Percentiles rank a stretch among this genome's conserved stretches.
These are phyloP conservation scores for Tulasnella calospora DNA, from an alignment of 768 basidiomycete species.

Conservation along the genomic window DNA sequence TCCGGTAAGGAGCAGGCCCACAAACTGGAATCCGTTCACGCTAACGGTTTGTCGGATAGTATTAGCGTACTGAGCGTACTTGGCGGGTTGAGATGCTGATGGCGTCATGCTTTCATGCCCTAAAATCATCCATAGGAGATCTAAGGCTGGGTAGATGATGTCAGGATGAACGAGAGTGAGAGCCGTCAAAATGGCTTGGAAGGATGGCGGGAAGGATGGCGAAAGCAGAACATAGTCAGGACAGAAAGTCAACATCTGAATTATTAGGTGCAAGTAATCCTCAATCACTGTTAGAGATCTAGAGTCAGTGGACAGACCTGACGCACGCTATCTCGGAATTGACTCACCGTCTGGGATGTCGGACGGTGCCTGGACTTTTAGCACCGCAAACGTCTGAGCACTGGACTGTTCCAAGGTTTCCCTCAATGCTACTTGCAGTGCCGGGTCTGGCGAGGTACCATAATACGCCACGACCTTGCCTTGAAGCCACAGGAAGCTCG, in stretches of 20 bases:
- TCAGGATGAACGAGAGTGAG: conserved; percentile 80
- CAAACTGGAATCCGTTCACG: conserved; percentile 67
- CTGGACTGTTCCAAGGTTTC: conserved; percentile 73
- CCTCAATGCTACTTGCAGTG: conserved; percentile 54
- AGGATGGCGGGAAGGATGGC: conserved; percentile 67
- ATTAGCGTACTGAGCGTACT: conserved; percentile 56
- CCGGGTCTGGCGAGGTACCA: conserved; percentile 57
- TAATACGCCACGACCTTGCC: conserved; percentile 80
- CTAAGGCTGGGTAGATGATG: conserved; percentile 72
- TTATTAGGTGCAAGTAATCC: conserved; percentile 81
- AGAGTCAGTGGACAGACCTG: conserved; percentile 13
- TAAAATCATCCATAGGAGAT: conserved; percentile 69
- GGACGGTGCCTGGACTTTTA: conserved; percentile 62
- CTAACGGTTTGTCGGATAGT: conserved; percentile 58
- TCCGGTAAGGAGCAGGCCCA: conserved; percentile 66
- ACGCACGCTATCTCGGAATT: neutral
- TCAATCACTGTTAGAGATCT: conserved; percentile 68
- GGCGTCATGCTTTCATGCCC: conserved; percentile 64
- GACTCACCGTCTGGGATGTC: conserved; percentile 83
- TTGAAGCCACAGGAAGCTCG: conserved; percentile 91
- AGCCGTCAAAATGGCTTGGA: conserved; percentile 69
- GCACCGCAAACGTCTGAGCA: conserved; percentile 57
- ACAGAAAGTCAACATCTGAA: conserved; percentile 58
- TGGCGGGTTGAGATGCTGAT: conserved; percentile 45
- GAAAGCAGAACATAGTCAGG: conserved; percentile 80